Percentiles rank a stretch among this genome's conserved stretches.
Evolutionary conservation across 179 eudicot genomes (phyloP).

Genomic region (Nepenthes alata): DNA sequence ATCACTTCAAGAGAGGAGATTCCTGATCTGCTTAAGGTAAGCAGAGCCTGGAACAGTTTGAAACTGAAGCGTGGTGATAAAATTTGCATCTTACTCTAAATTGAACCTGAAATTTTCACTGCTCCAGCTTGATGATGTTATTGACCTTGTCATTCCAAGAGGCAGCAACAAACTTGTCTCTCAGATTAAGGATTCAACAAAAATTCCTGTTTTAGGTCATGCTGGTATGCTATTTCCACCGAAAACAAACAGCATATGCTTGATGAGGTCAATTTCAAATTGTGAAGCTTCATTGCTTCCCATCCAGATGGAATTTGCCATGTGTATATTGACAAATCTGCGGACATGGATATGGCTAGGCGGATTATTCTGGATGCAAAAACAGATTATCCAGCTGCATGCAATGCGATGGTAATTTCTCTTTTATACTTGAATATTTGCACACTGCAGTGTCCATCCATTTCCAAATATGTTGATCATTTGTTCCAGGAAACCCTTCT

Average conservation of each 20-base stretch:
- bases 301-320: slow-evolving; percentile 83
- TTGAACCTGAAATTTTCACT: slow-evolving; percentile 1
- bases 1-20: slow-evolving; percentile 84
- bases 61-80: background rate
- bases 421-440: background rate
- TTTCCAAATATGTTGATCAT: too few relatives aligned
- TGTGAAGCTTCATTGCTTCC: slow-evolving; percentile 11
- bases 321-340: slow-evolving; percentile 82
- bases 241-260: background rate
- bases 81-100: background rate
- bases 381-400: slow-evolving; percentile 83
- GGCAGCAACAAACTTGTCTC: slow-evolving; percentile 95
- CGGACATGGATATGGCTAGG: slow-evolving; percentile 66
- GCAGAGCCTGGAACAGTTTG: background rate
- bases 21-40: slow-evolving; percentile 80
- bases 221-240: slow-evolving; percentile 39
- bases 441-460: background rate
- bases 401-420: slow-evolving; percentile 76
- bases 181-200: slow-evolving; percentile 74
- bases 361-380: slow-evolving; percentile 68
- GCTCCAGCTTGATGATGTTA: slow-evolving; percentile 87
- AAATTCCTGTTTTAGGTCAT: slow-evolving; percentile 97
- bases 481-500: slow-evolving; percentile 67
- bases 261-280: slow-evolving; percentile 5
- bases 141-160: slow-evolving; percentile 97